Conservation (phyloP, 73 alveolate genomes). For the Paramecium bursaria region DNA sequence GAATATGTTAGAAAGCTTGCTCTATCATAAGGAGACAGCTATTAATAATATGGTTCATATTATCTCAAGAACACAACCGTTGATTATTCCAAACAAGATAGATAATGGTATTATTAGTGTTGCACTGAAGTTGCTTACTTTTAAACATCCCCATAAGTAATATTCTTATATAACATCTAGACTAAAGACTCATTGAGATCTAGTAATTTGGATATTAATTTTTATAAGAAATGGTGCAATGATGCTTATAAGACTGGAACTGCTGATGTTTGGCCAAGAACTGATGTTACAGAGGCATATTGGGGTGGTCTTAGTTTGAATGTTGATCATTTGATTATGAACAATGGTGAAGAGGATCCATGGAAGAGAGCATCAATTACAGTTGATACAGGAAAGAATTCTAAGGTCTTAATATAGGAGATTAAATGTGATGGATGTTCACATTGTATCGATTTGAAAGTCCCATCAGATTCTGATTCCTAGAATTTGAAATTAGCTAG, state of each 20-base stretch:
- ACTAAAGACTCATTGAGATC: conserved; percentile 68
- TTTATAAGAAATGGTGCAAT: conserved; percentile 74
- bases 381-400: not conserved
- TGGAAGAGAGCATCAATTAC: conserved; percentile 75
- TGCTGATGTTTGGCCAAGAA: conserved; percentile 69
- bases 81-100: conserved; percentile 55
- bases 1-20: conserved; percentile 64
- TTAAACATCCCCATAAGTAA: conserved; percentile 71
- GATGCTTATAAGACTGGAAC: conserved; percentile 69
- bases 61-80: conserved; percentile 68
- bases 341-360: conserved; percentile 82
- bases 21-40: conserved; percentile 56
- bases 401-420: conserved; percentile 51
- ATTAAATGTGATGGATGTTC: conserved; percentile 74
- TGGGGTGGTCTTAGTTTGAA: conserved; percentile 71
- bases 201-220: conserved; percentile 44
- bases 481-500: conserved; percentile 35
- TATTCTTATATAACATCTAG: not conserved
- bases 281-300: conserved; percentile 67
- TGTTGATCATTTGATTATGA: conserved; percentile 71
- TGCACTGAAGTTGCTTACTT: conserved; percentile 81
- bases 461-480: conserved; percentile 67
- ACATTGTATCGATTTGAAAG: conserved; percentile 77
- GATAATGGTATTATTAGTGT: conserved; percentile 80
- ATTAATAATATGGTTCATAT: conserved; percentile 66